Base-by-base conservation (phyloP, 2,329 filamentous ascomycete species). In the Fusarium xyrophilum region DNA sequence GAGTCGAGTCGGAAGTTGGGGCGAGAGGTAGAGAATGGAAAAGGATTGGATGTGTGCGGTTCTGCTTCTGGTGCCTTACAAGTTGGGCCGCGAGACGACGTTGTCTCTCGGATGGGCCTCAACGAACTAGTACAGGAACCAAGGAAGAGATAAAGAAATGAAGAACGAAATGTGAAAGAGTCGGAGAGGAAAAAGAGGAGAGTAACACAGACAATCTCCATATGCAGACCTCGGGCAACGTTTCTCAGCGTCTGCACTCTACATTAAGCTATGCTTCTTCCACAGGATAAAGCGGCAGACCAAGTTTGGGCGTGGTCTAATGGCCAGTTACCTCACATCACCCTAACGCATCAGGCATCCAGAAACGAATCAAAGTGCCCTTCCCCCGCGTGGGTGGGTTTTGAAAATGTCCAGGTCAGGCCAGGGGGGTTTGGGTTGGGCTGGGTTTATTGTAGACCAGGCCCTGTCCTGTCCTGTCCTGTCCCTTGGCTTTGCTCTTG, bases 311-410 rank as follows among this genome's bases (percentile, higher is more conserved):
- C 63, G 63, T 59, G 66, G 63, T 71, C 59, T 69, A 63, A 51
- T 51, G 33, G 60, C 65, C 66, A 58, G 61, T 69, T 67, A 73
- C 67, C 71, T 66, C 56, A 63, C 65, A 67, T 54, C 66, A 67
- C 66, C 66, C 71, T 67, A 67, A 65, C 63, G 63, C 65, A 71
- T 73, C 65, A 66, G 71, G 68, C 63, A 71, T 54, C 63, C 51
- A 65, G 54, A 63, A 68, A 55, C 67, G 67, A 70, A 70, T 70
- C 68, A 70, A 66, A 43, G 54, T 63, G 68, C 69, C 69, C 71
- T 68, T 73, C 71, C 71, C 71, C 71, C 71, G 71, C 71, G 71
- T 67, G 69, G 64, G 63, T 68, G 70, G 69, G 58, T 55, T 65
- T 59, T 48, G 38, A 42, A 42, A 52, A 59, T 68, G 62, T 57